Evolutionary conservation across 2,329 filamentous ascomycete genomes (phyloP).

Genomic region (Didymella segeticola): DNA sequence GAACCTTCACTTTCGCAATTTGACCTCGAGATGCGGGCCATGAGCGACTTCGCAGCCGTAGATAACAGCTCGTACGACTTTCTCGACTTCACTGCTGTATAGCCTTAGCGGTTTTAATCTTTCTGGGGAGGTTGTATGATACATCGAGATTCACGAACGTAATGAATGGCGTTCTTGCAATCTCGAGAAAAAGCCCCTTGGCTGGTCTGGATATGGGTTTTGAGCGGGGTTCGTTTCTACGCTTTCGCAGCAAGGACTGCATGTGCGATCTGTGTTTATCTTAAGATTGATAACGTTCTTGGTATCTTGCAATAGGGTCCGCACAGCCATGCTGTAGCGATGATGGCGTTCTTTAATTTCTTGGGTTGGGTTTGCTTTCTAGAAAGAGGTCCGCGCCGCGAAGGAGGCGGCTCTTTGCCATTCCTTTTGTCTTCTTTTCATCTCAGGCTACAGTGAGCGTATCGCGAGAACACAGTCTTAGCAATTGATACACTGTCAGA

Average conservation of each 20-base stretch:
- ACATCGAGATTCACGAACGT: slow-evolving; percentile 34
- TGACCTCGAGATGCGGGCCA: slow-evolving; percentile 49
- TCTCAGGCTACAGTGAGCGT: background rate
- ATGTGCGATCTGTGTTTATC: slow-evolving; percentile 14
- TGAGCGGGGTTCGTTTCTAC: slow-evolving; percentile 14
- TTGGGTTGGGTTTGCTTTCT: background rate
- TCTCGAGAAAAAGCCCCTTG: slow-evolving; percentile 7
- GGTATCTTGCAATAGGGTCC: slow-evolving; percentile 11
- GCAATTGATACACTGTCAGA: slow-evolving; percentile 7
- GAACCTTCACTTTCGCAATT: slow-evolving; percentile 46
- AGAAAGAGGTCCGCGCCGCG: slow-evolving; percentile 5
- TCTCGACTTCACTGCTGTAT: slow-evolving; percentile 44
- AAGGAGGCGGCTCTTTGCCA: slow-evolving; percentile 3
- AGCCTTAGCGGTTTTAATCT: slow-evolving; percentile 5
- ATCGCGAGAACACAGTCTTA: background rate
- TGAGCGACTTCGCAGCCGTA: slow-evolving; percentile 43
- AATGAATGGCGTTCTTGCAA: slow-evolving; percentile 33
- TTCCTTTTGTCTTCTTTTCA: slow-evolving; percentile 6
- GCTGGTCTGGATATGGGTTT: slow-evolving; percentile 11
- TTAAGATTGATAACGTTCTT: slow-evolving; percentile 15
- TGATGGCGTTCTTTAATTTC: slow-evolving; percentile 12
- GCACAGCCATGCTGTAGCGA: slow-evolving; percentile 15
- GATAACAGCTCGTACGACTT: slow-evolving; percentile 43
- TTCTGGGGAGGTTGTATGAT: slow-evolving; percentile 38
- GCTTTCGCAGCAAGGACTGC: slow-evolving; percentile 14